These are phyloP conservation scores for Acephala macrosclerotiorum DNA, from an alignment of 2,329 filamentous ascomycete species.

Conservation along the genomic window DNA sequence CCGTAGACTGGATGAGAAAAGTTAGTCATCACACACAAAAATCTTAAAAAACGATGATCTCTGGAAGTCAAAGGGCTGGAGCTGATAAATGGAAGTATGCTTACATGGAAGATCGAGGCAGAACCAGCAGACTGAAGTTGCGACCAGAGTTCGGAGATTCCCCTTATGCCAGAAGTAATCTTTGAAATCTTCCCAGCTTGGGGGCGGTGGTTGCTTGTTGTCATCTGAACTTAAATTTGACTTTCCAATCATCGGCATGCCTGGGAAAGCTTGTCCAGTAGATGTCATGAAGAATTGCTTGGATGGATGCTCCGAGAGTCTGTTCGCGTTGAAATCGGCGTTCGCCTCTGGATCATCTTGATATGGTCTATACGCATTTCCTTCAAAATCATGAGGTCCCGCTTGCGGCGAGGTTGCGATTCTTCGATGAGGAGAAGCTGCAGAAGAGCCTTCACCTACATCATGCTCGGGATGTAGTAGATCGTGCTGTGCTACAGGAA, in stretches of 20 bases:
- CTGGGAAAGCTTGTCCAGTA: background rate
- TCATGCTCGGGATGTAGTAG: background rate
- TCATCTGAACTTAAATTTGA: background rate
- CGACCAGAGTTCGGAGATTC: constrained; percentile 64
- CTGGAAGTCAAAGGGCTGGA: no score
- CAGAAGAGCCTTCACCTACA: constrained; percentile 4
- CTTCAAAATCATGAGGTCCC: background rate
- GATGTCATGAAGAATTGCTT: background rate
- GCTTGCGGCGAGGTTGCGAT: background rate
- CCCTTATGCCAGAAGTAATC: constrained; percentile 49
- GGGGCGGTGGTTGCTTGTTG: constrained; percentile 25
- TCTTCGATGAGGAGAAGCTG: background rate
- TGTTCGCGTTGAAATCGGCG: background rate
- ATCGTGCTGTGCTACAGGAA: constrained; percentile 6
- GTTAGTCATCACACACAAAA: no score
- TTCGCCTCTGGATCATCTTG: constrained; percentile 1
- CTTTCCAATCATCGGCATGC: background rate
- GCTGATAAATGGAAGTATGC: constrained; percentile 39
- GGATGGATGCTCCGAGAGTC: constrained; percentile 64
- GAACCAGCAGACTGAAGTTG: constrained; percentile 57
- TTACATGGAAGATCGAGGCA: constrained; percentile 21
- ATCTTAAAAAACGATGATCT: no score
- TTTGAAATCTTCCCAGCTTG: constrained; percentile 36
- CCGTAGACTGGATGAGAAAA: constrained; percentile 68
- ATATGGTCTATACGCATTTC: background rate